Base-by-base conservation (phyloP, 495 filamentous ascomycete species). In the Daldinia loculata region DNA sequence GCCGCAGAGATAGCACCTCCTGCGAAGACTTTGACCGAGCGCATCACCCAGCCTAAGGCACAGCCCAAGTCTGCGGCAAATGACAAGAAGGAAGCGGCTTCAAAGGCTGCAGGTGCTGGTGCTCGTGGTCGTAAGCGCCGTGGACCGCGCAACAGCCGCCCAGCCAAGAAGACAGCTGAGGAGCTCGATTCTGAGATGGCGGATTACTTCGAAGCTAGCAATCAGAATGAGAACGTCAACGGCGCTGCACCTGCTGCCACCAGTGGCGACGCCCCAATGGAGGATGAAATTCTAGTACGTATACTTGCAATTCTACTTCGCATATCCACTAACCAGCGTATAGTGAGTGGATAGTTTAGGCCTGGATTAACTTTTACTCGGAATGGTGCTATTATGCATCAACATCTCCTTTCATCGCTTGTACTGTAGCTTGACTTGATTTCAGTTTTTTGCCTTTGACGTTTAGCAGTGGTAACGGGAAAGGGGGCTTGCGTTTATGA, bases 141-240 rank as follows among this genome's bases (percentile, higher is more conserved):
- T 65, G 74, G 75, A 32, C 82, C 79, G 39, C 86, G 87, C 61
- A 87, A 81, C 71, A 78, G 83, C 66, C 92, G 92, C 57, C 88
- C 88, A 6, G 79, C 85, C n/a, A 97, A 96, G 89, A 97, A 97
- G 89, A 94, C 92, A 11, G 87, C 89, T 3, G 94, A 97, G 77
- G 93, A 98, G 82, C 85, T 98, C 11, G 94, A 98, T 77, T 92
- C 91, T 7, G 94, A 98, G 74, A 97, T 98, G 94, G 86, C 87
- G 6, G 94, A 98, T 73, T 97, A 97, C 81, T 97, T 95, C 72
- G 87, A 83, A 4, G 75, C 80, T 26, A 78, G 48, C 24, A 69
- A 74, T 41, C 74, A 76, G 75, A 78, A 74, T 32, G 79, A 77
- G 63, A 84, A 83, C 45, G 80, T 84, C 43, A 78, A 79, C 26